Evolutionary conservation across 2,329 filamentous ascomycete species (phyloP).

Genomic region (Colletotrichum costaricense): DNA sequence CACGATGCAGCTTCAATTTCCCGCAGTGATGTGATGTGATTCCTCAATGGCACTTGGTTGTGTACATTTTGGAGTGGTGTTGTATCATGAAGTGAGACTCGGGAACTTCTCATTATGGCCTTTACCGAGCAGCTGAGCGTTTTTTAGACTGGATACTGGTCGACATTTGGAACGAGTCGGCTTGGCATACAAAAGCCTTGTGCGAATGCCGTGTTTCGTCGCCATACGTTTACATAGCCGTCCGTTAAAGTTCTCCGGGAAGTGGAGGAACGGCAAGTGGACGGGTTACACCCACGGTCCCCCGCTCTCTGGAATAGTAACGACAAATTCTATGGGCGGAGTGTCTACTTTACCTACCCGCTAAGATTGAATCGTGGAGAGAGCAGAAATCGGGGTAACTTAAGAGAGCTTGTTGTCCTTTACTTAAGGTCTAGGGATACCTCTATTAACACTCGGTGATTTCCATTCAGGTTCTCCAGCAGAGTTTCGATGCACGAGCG

Average conservation of each 20-base stretch:
- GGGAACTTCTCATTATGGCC: not conserved
- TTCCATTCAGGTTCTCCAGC: not conserved
- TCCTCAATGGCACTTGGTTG: not conserved
- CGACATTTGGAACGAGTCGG: not conserved
- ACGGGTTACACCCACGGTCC: not conserved
- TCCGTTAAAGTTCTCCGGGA: not conserved
- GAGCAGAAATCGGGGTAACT: not conserved
- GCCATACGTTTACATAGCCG: not conserved
- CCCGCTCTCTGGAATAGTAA: not conserved
- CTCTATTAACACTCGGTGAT: not conserved
- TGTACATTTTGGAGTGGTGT: not conserved
- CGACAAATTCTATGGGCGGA: not conserved
- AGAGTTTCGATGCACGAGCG: not conserved
- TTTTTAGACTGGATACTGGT: not conserved
- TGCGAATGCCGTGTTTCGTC: not conserved
- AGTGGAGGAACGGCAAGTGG: not conserved
- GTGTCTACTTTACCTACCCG: not conserved
- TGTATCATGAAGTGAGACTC: no score
- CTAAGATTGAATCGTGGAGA: not conserved
- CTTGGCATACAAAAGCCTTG: not conserved
- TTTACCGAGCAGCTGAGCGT: not conserved
- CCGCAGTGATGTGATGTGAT: not conserved
- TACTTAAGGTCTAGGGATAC: not conserved
- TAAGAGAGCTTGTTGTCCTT: not conserved
- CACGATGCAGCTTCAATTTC: not conserved